These are phyloP conservation scores for Hansenula anomala DNA, from an alignment of 1,139 yeast species.

Conservation along the genomic window DNA sequence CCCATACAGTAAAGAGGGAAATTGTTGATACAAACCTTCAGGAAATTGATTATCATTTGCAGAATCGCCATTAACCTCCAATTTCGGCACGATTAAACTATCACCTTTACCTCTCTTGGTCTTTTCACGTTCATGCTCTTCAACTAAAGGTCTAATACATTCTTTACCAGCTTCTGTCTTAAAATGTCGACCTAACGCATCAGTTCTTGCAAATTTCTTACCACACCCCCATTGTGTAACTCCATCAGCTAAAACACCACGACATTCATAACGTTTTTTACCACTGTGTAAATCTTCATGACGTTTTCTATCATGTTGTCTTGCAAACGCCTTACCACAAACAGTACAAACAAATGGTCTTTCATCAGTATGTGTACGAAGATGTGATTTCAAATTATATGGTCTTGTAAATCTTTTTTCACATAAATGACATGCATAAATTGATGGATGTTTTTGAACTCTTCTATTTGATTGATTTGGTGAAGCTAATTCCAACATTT, in stretches of 20 bases:
- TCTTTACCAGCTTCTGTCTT: slow-evolving; percentile 89
- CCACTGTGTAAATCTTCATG: slow-evolving; percentile 94
- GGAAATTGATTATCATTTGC: slow-evolving; percentile 8
- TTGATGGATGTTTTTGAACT: slow-evolving; percentile 72
- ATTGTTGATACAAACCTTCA: slow-evolving; percentile 14
- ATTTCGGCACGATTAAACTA: slow-evolving; percentile 5
- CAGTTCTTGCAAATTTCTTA: slow-evolving; percentile 89
- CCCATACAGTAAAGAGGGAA: slow-evolving; percentile 7
- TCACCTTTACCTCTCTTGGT: slow-evolving; percentile 7
- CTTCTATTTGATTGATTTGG: slow-evolving; percentile 45
- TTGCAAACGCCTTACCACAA: slow-evolving; percentile 92
- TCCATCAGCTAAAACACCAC: slow-evolving; percentile 61
- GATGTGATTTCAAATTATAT: slow-evolving; percentile 85
- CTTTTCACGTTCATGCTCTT: slow-evolving; percentile 51
- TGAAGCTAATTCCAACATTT: slow-evolving; percentile 59
- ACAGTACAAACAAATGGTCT: slow-evolving; percentile 82
- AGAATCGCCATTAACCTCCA: slow-evolving; percentile 2
- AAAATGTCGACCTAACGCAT: slow-evolving; percentile 90
- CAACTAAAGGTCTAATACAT: slow-evolving; percentile 71
- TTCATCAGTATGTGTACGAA: slow-evolving; percentile 91
- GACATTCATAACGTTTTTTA: slow-evolving; percentile 81
- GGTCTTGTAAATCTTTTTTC: slow-evolving; percentile 88
- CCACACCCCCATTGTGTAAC: slow-evolving; percentile 82
- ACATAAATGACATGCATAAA: slow-evolving; percentile 80
- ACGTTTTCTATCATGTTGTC: slow-evolving; percentile 91